Evolutionary conservation across 2,329 filamentous ascomycete species (phyloP), one percentile per base, ranked within the genome.

Genomic region (Cladosporium sp.): DNA sequence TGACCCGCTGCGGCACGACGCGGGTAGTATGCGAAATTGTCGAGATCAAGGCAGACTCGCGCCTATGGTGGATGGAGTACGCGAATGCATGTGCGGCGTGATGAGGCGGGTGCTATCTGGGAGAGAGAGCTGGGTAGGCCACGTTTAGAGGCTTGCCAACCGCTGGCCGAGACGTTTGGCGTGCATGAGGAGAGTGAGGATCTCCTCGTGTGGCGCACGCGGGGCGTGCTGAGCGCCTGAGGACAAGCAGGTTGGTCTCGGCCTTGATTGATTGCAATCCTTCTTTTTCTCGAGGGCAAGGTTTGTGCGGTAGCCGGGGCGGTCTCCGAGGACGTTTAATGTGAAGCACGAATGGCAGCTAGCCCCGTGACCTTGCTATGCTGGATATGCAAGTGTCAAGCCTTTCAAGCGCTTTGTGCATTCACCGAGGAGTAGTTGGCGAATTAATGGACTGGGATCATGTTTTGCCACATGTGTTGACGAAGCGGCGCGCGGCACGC

Each of bases 111-210:
- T 62, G 31, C 31, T 55, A 53, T 53, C 37, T 59, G 33, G 33
- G 57, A 29, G 57, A 29, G 57, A 28, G 57, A 21, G 35, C 21
- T 16, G 37, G 57, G 8, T 21, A 55, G 52, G 49, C 44, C 60
- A 62, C 49, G 60, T 62, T 62, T 33, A 28, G 60, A 62, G 60
- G 60, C 60, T 62, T 62, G 60, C 60, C 60, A 62, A 55, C 44
- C 60, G 31, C 60, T 52, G 44, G 46, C 46, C 57, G 57, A 49
- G 57, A 60, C 57, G 40, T 60, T 60, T 60, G 57, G 46, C 60
- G 49, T 44, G 60, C 60, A 53, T 55, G 60, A 49, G 28, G 59
- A 53, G 60, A 49, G 44, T 55, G 60, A 49, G 28, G 59, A 53
- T 52, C 37, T 62, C 33, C 44, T 37, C 31, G 18, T 52, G 60